Conservation (phyloP, 2,329 filamentous ascomycete genomes). For the Pseudocercospora fuligena region DNA sequence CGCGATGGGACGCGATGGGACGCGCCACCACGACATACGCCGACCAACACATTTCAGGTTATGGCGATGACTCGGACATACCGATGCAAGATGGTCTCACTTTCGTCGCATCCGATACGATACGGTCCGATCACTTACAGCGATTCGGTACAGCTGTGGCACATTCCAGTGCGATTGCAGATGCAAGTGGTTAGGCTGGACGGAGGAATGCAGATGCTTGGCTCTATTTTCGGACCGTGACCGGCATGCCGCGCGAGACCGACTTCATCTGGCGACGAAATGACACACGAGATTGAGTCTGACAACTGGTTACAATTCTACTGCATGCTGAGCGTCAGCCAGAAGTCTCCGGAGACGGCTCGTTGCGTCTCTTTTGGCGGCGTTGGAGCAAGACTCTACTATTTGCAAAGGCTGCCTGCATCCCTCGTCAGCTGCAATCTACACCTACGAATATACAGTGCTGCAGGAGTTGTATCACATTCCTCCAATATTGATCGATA, state of each 20-base stretch:
- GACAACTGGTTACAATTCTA: neutral
- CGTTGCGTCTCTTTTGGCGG: neutral
- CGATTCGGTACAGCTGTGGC: neutral
- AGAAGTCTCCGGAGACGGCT: neutral
- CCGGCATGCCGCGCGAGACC: constrained; percentile 15
- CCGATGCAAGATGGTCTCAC: neutral
- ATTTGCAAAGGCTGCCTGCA: neutral
- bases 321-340: neutral
- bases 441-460: neutral
- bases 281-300: neutral
- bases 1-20: neutral
- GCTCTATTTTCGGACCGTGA: constrained; percentile 7
- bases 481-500: neutral
- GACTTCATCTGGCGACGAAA: constrained; percentile 9
- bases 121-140: neutral
- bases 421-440: neutral
- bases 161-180: neutral
- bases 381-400: neutral
- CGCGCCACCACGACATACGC: neutral
- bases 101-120: neutral
- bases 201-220: constrained; percentile 8
- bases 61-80: neutral
- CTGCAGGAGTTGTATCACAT: neutral
- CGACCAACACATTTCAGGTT: neutral
- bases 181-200: neutral